A percentile compares a stretch with the other conserved stretches of the same genome.
These are phyloP conservation scores for Nepenthes mirabilis DNA, from an alignment of 148 eudicot species.

Conservation along the genomic window DNA sequence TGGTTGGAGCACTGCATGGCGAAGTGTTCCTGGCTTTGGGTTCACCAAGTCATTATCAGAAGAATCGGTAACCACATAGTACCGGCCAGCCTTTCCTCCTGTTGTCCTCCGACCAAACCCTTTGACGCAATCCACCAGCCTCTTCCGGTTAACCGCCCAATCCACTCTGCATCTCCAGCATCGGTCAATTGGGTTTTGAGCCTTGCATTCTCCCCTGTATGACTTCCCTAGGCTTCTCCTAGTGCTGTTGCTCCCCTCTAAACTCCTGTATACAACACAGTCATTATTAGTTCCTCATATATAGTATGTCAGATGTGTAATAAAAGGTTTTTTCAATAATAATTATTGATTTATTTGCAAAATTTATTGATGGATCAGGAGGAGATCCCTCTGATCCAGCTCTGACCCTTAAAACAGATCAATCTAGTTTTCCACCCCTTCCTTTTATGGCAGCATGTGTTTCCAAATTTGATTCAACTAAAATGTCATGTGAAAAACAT, in stretches of 20 bases:
- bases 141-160: conserved; percentile 47
- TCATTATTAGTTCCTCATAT: no score
- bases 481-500: no score
- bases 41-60: conserved; percentile 29
- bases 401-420: no score
- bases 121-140: conserved; percentile 36
- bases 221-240: conserved; percentile 23
- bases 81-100: conserved; percentile 44
- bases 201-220: conserved; percentile 30
- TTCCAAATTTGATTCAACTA: no score
- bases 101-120: conserved; percentile 50
- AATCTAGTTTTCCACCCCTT: no score
- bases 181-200: conserved; percentile 59
- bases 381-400: no score
- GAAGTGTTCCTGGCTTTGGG: conserved; percentile 69
- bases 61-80: conserved; percentile 34
- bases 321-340: no score
- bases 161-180: conserved; percentile 52
- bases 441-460: no score
- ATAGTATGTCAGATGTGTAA: no score
- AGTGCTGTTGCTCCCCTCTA: conserved; percentile 23
- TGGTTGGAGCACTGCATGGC: conserved; percentile 49
- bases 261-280: conserved; percentile 5
- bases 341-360: no score
- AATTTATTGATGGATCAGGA: no score